Conservation (phyloP, 2,329 filamentous ascomycete species). For the Lachnellula subtilissima region DNA sequence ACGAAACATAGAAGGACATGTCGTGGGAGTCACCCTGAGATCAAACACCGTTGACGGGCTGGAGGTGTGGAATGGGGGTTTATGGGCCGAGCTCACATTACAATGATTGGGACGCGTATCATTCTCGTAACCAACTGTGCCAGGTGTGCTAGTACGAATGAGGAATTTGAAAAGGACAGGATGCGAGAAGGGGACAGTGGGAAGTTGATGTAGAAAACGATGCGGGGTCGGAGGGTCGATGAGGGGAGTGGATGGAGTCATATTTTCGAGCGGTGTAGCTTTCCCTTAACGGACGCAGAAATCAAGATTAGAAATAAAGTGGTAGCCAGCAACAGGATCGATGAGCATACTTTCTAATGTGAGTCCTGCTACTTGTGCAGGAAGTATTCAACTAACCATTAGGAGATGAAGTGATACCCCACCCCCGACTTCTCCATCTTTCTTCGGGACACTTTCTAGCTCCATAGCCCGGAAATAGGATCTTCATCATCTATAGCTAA, state of each 20-base stretch:
- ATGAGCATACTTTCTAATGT: conserved; percentile 42
- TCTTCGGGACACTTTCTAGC: background rate
- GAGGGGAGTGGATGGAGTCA: conserved; percentile 58
- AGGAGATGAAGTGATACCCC: conserved; percentile 4
- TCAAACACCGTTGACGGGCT: conserved; percentile 45
- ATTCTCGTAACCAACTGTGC: conserved; percentile 63
- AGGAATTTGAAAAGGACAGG: conserved; percentile 63
- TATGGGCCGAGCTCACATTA: conserved; percentile 58
- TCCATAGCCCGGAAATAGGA: background rate
- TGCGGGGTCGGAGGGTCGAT: conserved; percentile 67
- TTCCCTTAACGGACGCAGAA: conserved; percentile 39
- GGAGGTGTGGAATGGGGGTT: conserved; percentile 63
- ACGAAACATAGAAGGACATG: conserved; percentile 40
- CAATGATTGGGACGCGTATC: conserved; percentile 34
- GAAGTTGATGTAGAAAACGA: conserved; percentile 63
- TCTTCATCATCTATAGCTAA: background rate
- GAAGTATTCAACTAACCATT: background rate
- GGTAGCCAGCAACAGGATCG: conserved; percentile 36
- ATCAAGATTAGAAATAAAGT: conserved; percentile 45
- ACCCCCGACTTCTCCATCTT: background rate
- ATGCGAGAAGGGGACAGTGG: conserved; percentile 52
- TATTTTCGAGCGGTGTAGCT: conserved; percentile 68
- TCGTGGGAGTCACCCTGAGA: too few relatives aligned
- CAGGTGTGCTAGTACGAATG: conserved; percentile 64
- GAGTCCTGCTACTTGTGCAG: conserved; percentile 26